Evolutionary conservation across 2,329 filamentous ascomycete genomes (phyloP), one percentile per base, ranked within the genome.

Genomic region (Sordariomycetes sp.): DNA sequence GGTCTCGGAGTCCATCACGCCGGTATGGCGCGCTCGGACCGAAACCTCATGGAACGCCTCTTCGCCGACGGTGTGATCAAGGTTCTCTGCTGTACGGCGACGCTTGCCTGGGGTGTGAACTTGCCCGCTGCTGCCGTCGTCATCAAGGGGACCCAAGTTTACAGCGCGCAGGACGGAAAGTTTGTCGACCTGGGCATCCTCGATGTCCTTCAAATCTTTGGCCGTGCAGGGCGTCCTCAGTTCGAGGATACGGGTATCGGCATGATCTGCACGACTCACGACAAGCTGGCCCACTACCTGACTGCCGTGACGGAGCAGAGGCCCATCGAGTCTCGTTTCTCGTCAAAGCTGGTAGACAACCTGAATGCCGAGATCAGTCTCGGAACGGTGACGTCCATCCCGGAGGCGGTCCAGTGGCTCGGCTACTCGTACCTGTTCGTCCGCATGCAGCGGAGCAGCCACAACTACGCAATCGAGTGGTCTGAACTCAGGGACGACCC

Each of bases 361-460:
- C 73, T 99, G 59, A 99, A 99, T 63, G 94, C 94, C 0, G 94
- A 99, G 68, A 90, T 99, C 61, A 82, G 90, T 0, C 72, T 99
- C 10, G 94, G 94, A 1, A 99, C 95, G 0, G 95, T 99, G 20
- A 97, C 92, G 0, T 96, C 92, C 1, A 87, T 99, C 1, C 77
- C 86, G 2, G 95, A 99, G 72, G 94, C 89, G 0, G 91, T 96
- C 1, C 89, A 95, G 62, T 99, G 94, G 94, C 86, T 99, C 35
- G 92, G 95, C 15, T 99, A 99, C 68, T 96, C 92, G 0, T 99
- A 97, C 66, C 77, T 99, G 0, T 99, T 96, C 68, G 92, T 99
- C 45, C 87, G 94, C 45, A 99, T 99, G 94, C 85, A 89, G 67
- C 83, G 89, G 59, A 96, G 94, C 62, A 92, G 91, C 3, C 82